Evolutionary conservation across 768 basidiomycete genomes (phyloP).

Genomic region (Candolleomyces eurysporus): DNA sequence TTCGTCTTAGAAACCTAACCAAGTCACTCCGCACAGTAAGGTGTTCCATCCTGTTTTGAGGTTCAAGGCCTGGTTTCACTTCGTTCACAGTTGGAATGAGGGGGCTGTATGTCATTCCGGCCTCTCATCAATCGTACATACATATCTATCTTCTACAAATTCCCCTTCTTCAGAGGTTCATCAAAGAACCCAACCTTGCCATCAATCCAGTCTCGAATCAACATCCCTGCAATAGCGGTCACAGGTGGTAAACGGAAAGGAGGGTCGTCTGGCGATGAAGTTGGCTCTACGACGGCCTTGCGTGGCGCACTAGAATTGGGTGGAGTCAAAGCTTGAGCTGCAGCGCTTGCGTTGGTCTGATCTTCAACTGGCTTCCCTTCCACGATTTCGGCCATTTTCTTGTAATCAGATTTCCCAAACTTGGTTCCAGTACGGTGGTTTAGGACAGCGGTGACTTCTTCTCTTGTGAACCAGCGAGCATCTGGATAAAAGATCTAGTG

Average conservation of each 20-base stretch:
- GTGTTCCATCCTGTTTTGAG: too few species aligned
- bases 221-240: slow-evolving; percentile 80
- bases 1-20: background rate
- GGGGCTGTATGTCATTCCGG: too few species aligned
- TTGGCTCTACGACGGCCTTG: slow-evolving; percentile 12
- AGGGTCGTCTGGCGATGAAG: slow-evolving; percentile 34
- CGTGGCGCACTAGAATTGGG: slow-evolving; percentile 16
- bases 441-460: slow-evolving; percentile 66
- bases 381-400: slow-evolving; percentile 41
- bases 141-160: background rate
- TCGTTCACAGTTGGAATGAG: too few species aligned
- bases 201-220: slow-evolving; percentile 81
- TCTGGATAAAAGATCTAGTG: slow-evolving; percentile 45
- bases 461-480: slow-evolving; percentile 84
- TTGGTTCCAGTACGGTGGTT: slow-evolving; percentile 50
- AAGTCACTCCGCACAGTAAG: too few species aligned
- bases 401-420: slow-evolving; percentile 48
- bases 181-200: slow-evolving; percentile 45
- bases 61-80: too few species aligned
- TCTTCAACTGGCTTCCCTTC: slow-evolving; percentile 31
- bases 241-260: slow-evolving; percentile 73
- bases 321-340: slow-evolving; percentile 19
- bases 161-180: background rate
- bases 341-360: slow-evolving; percentile 14
- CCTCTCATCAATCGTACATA: background rate